phyloP scores from a whole-genome alignment of 306 rosid species.

The Prunus mira region DNA sequence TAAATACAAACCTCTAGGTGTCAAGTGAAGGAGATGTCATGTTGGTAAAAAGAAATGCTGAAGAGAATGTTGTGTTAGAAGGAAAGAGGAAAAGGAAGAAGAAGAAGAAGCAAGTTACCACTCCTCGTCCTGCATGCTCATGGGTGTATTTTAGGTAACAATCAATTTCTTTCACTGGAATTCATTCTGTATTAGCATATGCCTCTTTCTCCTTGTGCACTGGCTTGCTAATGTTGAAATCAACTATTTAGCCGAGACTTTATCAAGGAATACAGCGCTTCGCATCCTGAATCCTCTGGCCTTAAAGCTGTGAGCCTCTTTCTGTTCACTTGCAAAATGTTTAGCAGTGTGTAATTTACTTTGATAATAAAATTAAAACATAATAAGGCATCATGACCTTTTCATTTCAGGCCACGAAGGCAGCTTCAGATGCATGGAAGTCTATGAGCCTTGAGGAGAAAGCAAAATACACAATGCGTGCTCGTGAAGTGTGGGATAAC shows the following conservation, averaged over 20 bases:
- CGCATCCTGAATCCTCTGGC: conserved; percentile 46
- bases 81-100: conserved; percentile 26
- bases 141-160: conserved; percentile 43
- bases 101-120: conserved; percentile 23
- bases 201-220: background rate
- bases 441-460: conserved; percentile 44
- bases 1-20: conserved; percentile 8
- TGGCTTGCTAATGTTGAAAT: background rate
- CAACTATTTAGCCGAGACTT: conserved; percentile 30
- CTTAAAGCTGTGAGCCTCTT: conserved; percentile 39
- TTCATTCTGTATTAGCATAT: background rate
- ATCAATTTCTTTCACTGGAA: background rate
- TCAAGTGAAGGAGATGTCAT: conserved; percentile 9
- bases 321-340: background rate
- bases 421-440: conserved; percentile 47
- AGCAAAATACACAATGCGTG: conserved; percentile 35
- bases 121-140: conserved; percentile 43
- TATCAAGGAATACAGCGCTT: conserved; percentile 36
- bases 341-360: background rate
- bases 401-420: conserved; percentile 38
- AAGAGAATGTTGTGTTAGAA: conserved; percentile 9
- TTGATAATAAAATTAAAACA: background rate
- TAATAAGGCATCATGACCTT: background rate
- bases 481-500: conserved; percentile 44
- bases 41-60: conserved; percentile 20